Evolutionary conservation across 805 yeast species (phyloP), one percentile per base, ranked within the genome.

Genomic region (Candida saitoana): DNA sequence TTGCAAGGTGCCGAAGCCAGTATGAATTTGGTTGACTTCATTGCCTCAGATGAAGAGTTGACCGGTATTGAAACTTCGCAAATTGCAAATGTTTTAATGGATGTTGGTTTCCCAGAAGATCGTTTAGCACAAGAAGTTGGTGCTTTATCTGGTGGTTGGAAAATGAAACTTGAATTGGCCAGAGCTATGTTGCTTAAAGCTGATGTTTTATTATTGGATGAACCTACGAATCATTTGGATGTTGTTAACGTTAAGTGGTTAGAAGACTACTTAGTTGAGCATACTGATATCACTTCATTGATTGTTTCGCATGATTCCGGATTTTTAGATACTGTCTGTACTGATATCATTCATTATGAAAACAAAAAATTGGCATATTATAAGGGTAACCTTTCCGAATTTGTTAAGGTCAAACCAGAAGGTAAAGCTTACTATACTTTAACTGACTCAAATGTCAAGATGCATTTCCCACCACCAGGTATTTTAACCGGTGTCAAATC

Each of bases 381-480:
- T 75, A 89, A 87, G 72, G 99, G 99, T 69, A 91, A 91, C 65
- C 75, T 91, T 56, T 86, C 96, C 11, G 95, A 81, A 55, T 90
- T 91, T 52, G 99, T 91, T 48, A 80, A 84, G 64, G 84, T 82
- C 34, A 84, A 87, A 56, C 99, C 99, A 37, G 98, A 91, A 68
- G 98, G 96, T 45, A 90, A 88, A 67, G 82, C 97, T 3, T 91
- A 91, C 67, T 91, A 91, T 63, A 90, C 97, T 14, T 78, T 91
- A 61, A 82, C 96, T 25, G 98, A 91, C 63, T 79, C 93, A 19
- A 85, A 85, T 54, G 93, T 91, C 44, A 87, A 90, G 68, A 91
- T 91, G 97, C 88, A 88, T 19, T 93, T 91, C 87, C 99, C 99
- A 54, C 91, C 96, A 7, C 97, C 98, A 45, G 99, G 99, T 55